Evolutionary conservation across 208 protist genomes (phyloP), one percentile per base, ranked within the genome.

Genomic region (Phytomonas francai): DNA sequence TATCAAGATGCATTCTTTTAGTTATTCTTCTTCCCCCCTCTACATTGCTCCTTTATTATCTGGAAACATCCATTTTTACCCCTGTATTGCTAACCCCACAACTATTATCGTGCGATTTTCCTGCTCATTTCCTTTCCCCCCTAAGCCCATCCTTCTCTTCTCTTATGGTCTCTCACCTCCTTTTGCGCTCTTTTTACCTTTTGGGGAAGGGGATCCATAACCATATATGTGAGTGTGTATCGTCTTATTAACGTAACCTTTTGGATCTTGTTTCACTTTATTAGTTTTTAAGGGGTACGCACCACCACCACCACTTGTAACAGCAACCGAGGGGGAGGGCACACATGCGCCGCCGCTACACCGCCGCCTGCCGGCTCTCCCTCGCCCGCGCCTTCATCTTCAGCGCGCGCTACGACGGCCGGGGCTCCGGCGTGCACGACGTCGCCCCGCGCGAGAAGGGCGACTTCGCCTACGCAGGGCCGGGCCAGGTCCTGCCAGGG

Each of bases 401-500:
- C 73, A 80, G 78, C 58, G 63, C 68, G 5, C 76, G 81, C 27
- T 95, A 96, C 68, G 90, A 96, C 68, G 79, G 71, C 60, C 73
- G 76, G 22, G 71, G 81, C 2, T 93, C 90, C 12, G 90, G 87
- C 28, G 85, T 93, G 11, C 90, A 96, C 63, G 90, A 96, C 70
- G 63, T 87, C 16, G 84, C 91, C 0, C 88, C 91, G 2, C 77
- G 91, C 1, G 91, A 92, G 64, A 86, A 84, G 3, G 78, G 54
- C 0, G 91, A 96, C 60, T 94, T 94, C 59, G 34, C 81, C 34
- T 94, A 93, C 64, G 85, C 83, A 45, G 85, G 87, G 12, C 65
- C 76, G 2, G 60, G 76, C 6, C 91, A 94, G 54, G 78, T 85
- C 8, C 61, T 96, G 0, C 83, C 91, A 1, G 91, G 91, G 19